These are phyloP conservation scores for Euphrasia arctica DNA, from an alignment of 305 asterid species.

Conservation along the genomic window DNA sequence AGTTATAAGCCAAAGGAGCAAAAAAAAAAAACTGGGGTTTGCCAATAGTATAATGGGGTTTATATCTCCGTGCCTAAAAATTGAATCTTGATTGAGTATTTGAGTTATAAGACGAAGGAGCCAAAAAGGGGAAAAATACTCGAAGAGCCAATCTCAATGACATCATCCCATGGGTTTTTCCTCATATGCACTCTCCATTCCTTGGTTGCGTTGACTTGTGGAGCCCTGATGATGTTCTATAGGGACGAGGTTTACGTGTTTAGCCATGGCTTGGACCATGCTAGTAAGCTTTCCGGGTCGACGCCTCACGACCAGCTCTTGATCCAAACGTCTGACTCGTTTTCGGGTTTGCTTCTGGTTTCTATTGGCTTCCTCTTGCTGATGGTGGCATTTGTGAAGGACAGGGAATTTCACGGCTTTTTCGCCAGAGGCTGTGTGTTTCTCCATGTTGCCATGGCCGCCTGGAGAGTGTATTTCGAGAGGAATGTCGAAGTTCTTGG, in stretches of 20 bases:
- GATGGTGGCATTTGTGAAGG: conserved; percentile 95
- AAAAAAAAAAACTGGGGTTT: conserved; percentile 17
- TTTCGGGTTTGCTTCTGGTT: conserved; percentile 81
- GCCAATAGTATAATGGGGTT: conserved; percentile 8
- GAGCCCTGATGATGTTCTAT: conserved; percentile 86
- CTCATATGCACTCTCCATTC: conserved; percentile 76
- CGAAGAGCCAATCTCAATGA: conserved; percentile 22
- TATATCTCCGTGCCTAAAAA: conserved; percentile 26
- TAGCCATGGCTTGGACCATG: conserved; percentile 83
- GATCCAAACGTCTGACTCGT: conserved; percentile 83
- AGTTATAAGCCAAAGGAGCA: background rate
- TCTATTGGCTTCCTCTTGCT: conserved; percentile 77
- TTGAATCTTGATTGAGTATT: conserved; percentile 25
- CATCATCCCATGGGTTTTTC: conserved; percentile 72
- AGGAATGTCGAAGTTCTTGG: conserved; percentile 83
- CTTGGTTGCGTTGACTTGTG: conserved; percentile 68
- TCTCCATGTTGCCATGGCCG: conserved; percentile 77
- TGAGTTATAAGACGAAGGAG: conserved; percentile 4
- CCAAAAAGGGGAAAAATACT: background rate
- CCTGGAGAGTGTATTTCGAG: conserved; percentile 86
- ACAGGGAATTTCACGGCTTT: conserved; percentile 78
- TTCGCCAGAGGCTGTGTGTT: conserved; percentile 78
- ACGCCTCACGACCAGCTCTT: conserved; percentile 89
- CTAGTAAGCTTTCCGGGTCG: conserved; percentile 78
- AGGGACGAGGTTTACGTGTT: conserved; percentile 62